Conservation (phyloP, 2,329 filamentous ascomycete genomes). For the Neofusicoccum laricinum region DNA sequence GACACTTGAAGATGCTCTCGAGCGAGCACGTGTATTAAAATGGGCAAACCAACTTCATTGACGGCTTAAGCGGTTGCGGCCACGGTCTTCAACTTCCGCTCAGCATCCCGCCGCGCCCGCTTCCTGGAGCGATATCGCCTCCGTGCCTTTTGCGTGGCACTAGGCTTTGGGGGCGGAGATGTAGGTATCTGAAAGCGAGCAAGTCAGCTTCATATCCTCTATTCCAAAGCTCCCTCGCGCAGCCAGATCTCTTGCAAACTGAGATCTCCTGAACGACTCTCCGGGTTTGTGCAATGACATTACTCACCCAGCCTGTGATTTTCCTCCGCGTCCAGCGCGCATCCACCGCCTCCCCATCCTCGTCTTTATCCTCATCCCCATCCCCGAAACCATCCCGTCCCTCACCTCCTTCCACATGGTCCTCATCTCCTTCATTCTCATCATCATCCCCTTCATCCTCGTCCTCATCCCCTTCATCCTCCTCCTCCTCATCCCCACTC, state of each 20-base stretch:
- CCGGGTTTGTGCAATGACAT: no score
- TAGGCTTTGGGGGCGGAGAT: neutral
- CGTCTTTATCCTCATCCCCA: neutral
- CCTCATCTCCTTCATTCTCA: neutral
- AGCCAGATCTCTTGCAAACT: neutral
- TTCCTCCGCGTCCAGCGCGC: neutral
- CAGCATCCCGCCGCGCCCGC: constrained; percentile 19
- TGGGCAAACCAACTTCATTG: no score
- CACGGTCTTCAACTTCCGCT: no score
- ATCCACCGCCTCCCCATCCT: neutral
- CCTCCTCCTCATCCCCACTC: neutral
- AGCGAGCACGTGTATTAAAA: no score
- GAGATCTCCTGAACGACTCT: no score
- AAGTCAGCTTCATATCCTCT: neutral
- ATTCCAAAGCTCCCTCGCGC: neutral
- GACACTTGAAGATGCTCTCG: no score
- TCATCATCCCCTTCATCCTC: neutral
- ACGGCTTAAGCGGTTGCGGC: no score
- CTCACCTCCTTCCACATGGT: neutral
- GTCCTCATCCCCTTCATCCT: neutral
- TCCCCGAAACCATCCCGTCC: neutral
- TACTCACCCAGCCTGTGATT: neutral
- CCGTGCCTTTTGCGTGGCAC: neutral
- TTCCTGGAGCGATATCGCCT: neutral
- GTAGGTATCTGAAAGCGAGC: neutral